A percentile compares a stretch with the other conserved stretches of the same genome.
These are phyloP conservation scores for Mycena albidolilacea DNA, from an alignment of 768 basidiomycete genomes.

Conservation along the genomic window DNA sequence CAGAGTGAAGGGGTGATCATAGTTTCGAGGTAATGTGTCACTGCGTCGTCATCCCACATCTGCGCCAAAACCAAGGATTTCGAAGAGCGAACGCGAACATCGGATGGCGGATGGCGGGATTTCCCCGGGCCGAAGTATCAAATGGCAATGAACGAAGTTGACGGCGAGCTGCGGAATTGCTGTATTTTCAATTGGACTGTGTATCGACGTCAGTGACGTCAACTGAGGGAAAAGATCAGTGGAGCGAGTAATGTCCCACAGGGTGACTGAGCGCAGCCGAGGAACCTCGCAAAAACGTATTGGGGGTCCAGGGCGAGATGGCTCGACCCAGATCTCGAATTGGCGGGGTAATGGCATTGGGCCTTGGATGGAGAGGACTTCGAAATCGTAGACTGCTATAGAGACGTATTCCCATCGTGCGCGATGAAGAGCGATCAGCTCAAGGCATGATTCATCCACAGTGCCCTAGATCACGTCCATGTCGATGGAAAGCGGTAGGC, in stretches of 20 bases:
- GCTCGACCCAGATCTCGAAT: not conserved
- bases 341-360: constrained; percentile 7
- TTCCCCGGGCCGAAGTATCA: not conserved
- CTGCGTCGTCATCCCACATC: not conserved
- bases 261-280: not conserved
- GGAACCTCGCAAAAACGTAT: not conserved
- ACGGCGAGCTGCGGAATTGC: not conserved
- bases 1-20: constrained; percentile 4
- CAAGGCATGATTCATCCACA: not conserved
- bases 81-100: not conserved
- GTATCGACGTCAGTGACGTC: constrained; percentile 8
- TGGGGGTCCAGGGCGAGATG: too few relatives aligned
- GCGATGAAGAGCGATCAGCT: not conserved
- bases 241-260: not conserved
- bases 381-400: not conserved
- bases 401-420: constrained; percentile 20
- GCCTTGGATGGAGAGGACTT: not conserved
- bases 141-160: constrained; percentile 2
- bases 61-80: constrained; percentile 1
- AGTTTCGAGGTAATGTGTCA: not conserved
- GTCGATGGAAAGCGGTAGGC: constrained; percentile 2
- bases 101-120: not conserved
- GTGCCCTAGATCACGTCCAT: not conserved
- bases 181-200: not conserved
- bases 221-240: constrained; percentile 5